Evolutionary conservation across 2,329 filamentous ascomycete species (phyloP).

Genomic region (Phialophora verrucosa): DNA sequence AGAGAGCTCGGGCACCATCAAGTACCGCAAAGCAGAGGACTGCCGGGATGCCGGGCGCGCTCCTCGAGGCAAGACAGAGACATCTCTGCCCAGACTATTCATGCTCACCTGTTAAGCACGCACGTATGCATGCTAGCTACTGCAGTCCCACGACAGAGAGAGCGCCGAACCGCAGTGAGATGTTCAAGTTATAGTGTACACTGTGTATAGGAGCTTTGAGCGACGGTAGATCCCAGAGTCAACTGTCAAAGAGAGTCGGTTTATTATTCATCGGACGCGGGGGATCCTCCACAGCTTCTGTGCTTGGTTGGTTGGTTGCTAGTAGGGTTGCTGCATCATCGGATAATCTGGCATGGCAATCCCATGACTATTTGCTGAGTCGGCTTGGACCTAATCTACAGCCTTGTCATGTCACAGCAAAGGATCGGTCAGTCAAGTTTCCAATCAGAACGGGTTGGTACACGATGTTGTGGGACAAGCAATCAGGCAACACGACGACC

Average conservation of each 20-base stretch:
- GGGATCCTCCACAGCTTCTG: not conserved
- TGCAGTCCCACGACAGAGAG: not conserved
- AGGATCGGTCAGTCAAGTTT: not conserved
- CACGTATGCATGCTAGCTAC: not conserved
- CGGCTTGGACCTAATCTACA: not conserved
- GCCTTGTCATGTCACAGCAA: not conserved
- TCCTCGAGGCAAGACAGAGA: not conserved
- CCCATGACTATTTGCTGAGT: slow-evolving; percentile 18
- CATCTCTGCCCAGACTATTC: not conserved
- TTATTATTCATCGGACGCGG: not conserved
- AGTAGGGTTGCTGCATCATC: not conserved
- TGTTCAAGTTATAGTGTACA: not conserved
- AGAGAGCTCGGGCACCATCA: not conserved
- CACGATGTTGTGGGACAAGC: not conserved
- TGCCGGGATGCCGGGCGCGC: too few species aligned
- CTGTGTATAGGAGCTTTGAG: not conserved
- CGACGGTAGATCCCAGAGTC: not conserved
- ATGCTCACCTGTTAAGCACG: not conserved
- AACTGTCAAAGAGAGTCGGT: not conserved
- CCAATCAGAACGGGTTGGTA: not conserved
- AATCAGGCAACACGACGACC: not conserved
- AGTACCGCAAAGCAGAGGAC: not conserved
- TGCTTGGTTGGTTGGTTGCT: too few species aligned
- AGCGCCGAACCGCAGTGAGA: not conserved
- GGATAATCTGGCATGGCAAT: too few species aligned